Evolutionary conservation across 208 protist genomes (phyloP), one percentile per base, ranked within the genome.

Genomic region (Spongospora subterranea): DNA sequence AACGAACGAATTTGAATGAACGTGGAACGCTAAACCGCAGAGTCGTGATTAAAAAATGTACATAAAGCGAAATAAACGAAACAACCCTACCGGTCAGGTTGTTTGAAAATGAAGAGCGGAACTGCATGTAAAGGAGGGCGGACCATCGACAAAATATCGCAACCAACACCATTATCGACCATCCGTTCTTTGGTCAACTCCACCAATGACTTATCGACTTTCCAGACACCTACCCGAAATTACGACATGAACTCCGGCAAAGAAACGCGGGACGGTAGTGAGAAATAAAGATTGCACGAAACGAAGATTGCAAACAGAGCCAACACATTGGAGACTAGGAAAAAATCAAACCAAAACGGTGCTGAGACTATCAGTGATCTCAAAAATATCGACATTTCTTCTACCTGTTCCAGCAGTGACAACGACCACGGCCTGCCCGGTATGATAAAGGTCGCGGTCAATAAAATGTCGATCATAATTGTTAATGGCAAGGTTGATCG

Each of bases 81-180:
- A 65, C 29, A 17, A 29, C 20, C 17, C 54, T 32, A 65, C 54
- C 54, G 17, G 20, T 17, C 17, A 17, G 54, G 54, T 29, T 88
- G 76, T 39, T 89, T 89, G 41, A 35, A 89, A 11, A 46, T 54
- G 77, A 95, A 93, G 20, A 94, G 54, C 29, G 93, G 94, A 43
- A 94, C 93, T 45, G 93, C 89, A 77, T 96, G 95, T 6, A 96
- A 76, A 17, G 95, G 95, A 45, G 92, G 94, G 0, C 76, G 91
- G 24, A 77, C 88, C 77, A 96, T 54, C 88, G 93, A 95, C 39
- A 96, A 88, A n/a, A 96, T 39, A 92, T 96, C 95, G 45, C 90
- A 94, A 32, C 95, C 94, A 71, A 96, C 92, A 77, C 95, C 95
- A 88, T 95, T 95, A 89, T 96, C 95, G 50, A 95, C 94, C 92